These are phyloP conservation scores for Lophiotrema nucula DNA, from an alignment of 495 filamentous ascomycete species.

Conservation along the genomic window DNA sequence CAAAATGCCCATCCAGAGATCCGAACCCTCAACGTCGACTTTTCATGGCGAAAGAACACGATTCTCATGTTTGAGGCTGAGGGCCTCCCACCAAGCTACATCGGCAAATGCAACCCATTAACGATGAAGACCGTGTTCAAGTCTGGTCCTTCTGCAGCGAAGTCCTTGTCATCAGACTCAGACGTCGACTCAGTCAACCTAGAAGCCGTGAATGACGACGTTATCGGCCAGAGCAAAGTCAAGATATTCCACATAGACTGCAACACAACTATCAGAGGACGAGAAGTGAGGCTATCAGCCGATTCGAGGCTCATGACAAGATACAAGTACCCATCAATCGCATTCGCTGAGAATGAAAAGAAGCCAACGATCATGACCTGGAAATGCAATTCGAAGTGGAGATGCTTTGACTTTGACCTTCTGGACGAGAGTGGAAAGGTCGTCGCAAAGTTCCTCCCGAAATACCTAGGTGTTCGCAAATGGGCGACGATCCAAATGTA, in stretches of 20 bases:
- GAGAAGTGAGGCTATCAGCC: not conserved
- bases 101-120: not conserved
- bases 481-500: not conserved
- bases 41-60: not conserved
- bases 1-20: too few relatives aligned
- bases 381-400: not conserved
- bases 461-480: not conserved
- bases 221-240: not conserved
- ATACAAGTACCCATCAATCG: not conserved
- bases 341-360: not conserved
- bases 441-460: not conserved
- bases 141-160: not conserved
- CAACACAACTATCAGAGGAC: not conserved
- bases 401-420: not conserved
- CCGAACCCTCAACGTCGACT: not conserved
- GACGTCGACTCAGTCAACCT: not conserved
- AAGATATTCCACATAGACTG: not conserved
- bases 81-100: not conserved
- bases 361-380: not conserved
- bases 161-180: not conserved
- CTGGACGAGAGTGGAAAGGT: not conserved
- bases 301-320: not conserved
- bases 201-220: not conserved
- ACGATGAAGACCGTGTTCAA: not conserved
- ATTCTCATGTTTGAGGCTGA: not conserved